Base-by-base conservation (phyloP, 1,284 basidiomycete species). In the Hemileia vastatrix region DNA sequence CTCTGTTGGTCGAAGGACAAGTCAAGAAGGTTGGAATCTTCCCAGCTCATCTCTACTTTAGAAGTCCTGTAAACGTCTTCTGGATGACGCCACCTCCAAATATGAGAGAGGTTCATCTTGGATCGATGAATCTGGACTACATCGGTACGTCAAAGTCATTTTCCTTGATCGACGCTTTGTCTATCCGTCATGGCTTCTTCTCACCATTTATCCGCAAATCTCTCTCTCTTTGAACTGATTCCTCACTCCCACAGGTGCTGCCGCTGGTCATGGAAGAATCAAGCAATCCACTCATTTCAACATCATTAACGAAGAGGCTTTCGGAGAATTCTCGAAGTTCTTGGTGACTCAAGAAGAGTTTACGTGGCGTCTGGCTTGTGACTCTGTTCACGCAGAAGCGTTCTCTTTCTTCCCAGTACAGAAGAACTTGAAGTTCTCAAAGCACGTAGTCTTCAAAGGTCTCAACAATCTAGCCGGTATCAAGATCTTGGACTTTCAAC, bases 281-380 rank as follows among this genome's bases (percentile, higher is more conserved):
- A 74, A 76, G 65, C 76, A 77, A 66, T 65, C 68, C 59, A 76
- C 76, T n/a, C 48, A 64, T 40, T 77, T 77, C 56, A 57, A 67
- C 61, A 76, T 77, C 61, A 53, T 64, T 40, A 70, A 77, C 53
- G 63, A 67, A 43, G 65, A 64, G 0, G 76, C 65, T n/a, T 77
- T 77, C 52, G 66, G 68, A 31, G 56, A 70, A 18, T 77, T 77
- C 67, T 67, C 76, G 40, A 63, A 70, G 66, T 75, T 67, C 69
- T 68, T 89, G 80, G 86, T 88, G 71, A 87, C 84, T 0, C 80
- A 82, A 62, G 77, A 78, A 47, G 83, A 81, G 64, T 88, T 88
- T 70, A 87, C 84, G 2, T 89, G 87, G 87, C 79, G 80, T 64
- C 75, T 89, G 54, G 71, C 77, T 21, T 84, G 81, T 66, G 74